phyloP scores from a whole-genome alignment of 495 filamentous ascomycete genomes.

The Podospora tetraspora region DNA sequence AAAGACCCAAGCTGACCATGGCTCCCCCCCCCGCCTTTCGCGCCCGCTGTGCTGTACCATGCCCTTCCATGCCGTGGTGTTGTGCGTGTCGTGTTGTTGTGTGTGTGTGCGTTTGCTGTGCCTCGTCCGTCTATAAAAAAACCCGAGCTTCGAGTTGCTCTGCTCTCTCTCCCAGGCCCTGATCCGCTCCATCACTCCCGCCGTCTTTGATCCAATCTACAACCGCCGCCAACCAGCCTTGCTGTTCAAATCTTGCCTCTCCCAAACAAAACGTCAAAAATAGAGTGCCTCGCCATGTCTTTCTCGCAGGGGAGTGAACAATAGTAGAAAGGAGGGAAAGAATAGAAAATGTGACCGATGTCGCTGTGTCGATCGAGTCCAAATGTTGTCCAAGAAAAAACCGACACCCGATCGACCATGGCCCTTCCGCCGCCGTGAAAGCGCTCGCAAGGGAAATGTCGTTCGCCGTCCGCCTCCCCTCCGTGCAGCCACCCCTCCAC shows the following conservation, averaged over 20 bases:
- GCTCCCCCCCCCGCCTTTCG: neutral
- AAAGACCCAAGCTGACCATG: neutral
- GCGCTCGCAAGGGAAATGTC: neutral
- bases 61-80: neutral
- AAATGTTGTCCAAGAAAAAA: neutral
- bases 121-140: neutral
- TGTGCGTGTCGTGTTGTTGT: neutral
- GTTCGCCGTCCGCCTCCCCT: neutral
- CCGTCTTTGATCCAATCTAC: neutral
- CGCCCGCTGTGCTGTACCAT: neutral
- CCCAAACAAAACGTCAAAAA: neutral
- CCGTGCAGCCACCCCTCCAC: neutral
- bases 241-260: neutral
- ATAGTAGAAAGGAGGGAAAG: neutral
- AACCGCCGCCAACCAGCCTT: neutral
- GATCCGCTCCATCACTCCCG: neutral
- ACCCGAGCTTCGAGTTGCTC: neutral
- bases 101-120: neutral
- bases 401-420: neutral
- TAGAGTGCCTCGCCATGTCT: neutral
- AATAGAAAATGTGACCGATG: neutral
- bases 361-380: neutral
- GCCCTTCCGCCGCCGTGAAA: neutral
- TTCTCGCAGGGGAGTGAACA: neutral
- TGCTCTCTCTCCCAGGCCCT: neutral